Evolutionary conservation across 768 basidiomycete species (phyloP), one percentile per base, ranked within the genome.

Genomic region (Gymnopilus dilepis): DNA sequence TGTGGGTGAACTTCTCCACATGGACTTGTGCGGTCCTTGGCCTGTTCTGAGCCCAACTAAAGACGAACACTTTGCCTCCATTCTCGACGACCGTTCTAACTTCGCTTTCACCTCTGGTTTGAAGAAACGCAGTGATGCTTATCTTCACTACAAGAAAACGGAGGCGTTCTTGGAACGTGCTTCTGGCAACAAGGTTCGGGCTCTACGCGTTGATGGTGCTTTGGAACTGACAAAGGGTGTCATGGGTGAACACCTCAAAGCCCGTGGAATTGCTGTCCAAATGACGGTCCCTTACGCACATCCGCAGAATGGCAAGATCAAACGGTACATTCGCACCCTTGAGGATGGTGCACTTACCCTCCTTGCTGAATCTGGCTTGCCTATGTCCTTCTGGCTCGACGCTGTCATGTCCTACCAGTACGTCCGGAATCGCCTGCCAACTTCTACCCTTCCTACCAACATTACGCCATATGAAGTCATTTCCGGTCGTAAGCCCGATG

Each of bases 1-100:
- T 0, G 21, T 71, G 22, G 63, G 69, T 13, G 69, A 70, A 3
- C 60, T 73, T 0, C 40, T 74, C 0, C 74, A 76, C 21, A 62
- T 70, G 17, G 72, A 74, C 40, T 54, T 55, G 0, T 72, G 69
- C 58, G 72, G 71, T 0, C 74, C 73, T 4, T 73, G 70, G n/a
- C 65, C 67, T 0, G 33, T 60, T 0, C 21, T 13, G 0, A 66
- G 71, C 2, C 64, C 70, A 0, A 65, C 69, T 3, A 57, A 62
- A 0, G 62, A 72, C 3, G 5, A 31, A 1, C 71, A 61, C 41
- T 66, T 67, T 30, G 37, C 58, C 28, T 28, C 42, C 21, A 63
- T 69, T 9, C 60, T 73, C 5, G 69, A 73, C 41, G 62, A 70
- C 48, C 47, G 24, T 38, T 70, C 66, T 1, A 73, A 71, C 42